Base-by-base conservation (phyloP, 2,329 filamentous ascomycete genomes). In the Colletotrichum sansevieriae region DNA sequence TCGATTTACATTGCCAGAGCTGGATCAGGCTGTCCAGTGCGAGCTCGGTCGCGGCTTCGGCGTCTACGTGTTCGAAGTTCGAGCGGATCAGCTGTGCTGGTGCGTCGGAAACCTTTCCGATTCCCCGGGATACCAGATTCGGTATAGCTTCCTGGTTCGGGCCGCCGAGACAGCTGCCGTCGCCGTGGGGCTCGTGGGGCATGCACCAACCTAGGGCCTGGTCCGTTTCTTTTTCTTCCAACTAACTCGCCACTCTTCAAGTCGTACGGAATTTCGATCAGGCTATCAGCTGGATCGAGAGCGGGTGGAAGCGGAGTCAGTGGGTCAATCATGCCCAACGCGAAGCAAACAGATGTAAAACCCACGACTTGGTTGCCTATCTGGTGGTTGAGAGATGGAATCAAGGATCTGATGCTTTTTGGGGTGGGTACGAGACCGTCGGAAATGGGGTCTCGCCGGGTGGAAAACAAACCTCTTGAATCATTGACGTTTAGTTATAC, bases 61-160 rank as follows among this genome's bases (percentile, higher is more conserved):
- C 1, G 59, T 83, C 9, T 83, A 80, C 65, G 73, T 83, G 65
- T 78, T 83, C 49, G 78, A 82, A 18, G 18, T 18, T 18, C 18
- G 18, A 18, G 18, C 18, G 18, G 18, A 1, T 1, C 68, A 81
- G n/a, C n/a, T 83, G 82, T 22, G 4, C 2, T 4, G 22, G 3
- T 83, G 80, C 58, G 83, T 83, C 63, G 75, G 81, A 3, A 83
- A 83, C 63, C 71, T 83, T 3, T 81, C 81, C 0, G 80, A 83
- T 63, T 82, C 80, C 1, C 80, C 79, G 0, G 80, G 79, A 1
- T 81, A 83, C 55, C 80, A 82, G 71, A 82, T 83, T 63, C 74
- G 82, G 52, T 83, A 83, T 68, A 82, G 79, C 61, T 81, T 80
- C n/a, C 71, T 83, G 44, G 74, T 83, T 39, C 73, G 81, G 35